Base-by-base conservation (phyloP, 345 rosid genomes). In the Citrus inodora region DNA sequence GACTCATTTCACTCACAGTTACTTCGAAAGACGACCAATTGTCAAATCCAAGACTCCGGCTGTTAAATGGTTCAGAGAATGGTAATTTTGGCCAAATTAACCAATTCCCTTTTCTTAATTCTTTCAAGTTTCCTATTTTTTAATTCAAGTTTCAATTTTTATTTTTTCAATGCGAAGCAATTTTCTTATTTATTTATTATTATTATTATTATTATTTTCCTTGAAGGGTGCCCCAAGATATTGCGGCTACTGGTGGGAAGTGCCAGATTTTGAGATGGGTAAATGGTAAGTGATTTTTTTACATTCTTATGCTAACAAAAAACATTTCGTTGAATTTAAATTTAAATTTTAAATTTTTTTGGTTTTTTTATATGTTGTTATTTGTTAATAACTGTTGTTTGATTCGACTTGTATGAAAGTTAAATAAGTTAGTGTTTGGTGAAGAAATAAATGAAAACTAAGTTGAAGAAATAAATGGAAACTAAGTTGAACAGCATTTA, bases 171-270 rank as follows among this genome's bases (percentile, higher is more conserved):
- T 33, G 38, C 59, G 58, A 9, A 11, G 1, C 5, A 13, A 13
- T 2, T 30, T 62, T 62, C 2, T 33, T 33, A 33, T 33, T 30
- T 30, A 6, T 42, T 42, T 46, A 11, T 46, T 46, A 11, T 46
- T 46, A 11, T 46, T 46, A 11, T 46, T 46, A 3, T 46, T 46
- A 10, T 10, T 30, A 30, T 30, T 3, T 3, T 16, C 6, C 74
- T 25, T 79, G 68, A 74, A 96, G 99, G 99, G 98, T 94, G 70
- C 99, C 99, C 25, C 99, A 94, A 85, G 98, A 96, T 86, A 90
- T 91, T 76, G 93, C 90, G 30, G 95, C 98, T 5, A 96, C 94
- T 65, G 98, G 98, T 74, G 97, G 97, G 28, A 96, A 91, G 91
- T 96, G 98, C 78, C 86, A 71, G 82, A 82, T 96, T 80, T 84